Evolutionary conservation across 805 yeast species (phyloP), one percentile per base, ranked within the genome.

Genomic region (Suhomyces sp.): DNA sequence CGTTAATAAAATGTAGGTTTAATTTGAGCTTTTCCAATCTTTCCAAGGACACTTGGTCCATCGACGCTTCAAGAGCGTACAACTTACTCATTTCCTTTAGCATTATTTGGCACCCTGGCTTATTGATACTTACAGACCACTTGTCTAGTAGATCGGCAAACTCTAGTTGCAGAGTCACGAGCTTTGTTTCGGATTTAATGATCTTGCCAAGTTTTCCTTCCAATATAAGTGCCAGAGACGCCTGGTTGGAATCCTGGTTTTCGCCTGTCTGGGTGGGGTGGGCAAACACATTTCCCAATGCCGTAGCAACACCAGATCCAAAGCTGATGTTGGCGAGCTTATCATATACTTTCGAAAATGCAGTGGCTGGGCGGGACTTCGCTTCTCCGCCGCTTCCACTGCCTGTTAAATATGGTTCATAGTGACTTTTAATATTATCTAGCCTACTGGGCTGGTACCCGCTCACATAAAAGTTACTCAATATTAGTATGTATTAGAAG

Each of bases 1-100:
- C 76, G 40, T 76, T 67, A 5, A 82, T 80, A 47, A 74, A 77
- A 8, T 65, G 64, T 46, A 82, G 61, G 50, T 78, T 78, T 13
- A 73, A 59, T 52, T 72, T 75, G 33, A 81, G 64, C 46, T 61
- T 70, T 45, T 77, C 80, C 54, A 78, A 65, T 55, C 73, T 76
- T 50, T 79, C 76, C 17, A 72, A 64, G 31, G 72, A 48, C n/a
- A 64, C 67, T 15, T 71, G 73, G 25, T 66, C 60, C 3, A 68
- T 55, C 13, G 71, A 70, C 15, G 68, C 57, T 59, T 79, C 81
- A 20, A 62, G 48, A 39, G 69, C 70, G 2, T 76, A 55, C 8
- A 78, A 63, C 47, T 68, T 66, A 44, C 71, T 64, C 43, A 74
- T 77, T 47, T 76, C 78, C 48, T 66, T 68, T 33, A 80, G 56